Base-by-base conservation (phyloP, 352 stramenopile genomes). In the Thalassiosira livingstoniorum region DNA sequence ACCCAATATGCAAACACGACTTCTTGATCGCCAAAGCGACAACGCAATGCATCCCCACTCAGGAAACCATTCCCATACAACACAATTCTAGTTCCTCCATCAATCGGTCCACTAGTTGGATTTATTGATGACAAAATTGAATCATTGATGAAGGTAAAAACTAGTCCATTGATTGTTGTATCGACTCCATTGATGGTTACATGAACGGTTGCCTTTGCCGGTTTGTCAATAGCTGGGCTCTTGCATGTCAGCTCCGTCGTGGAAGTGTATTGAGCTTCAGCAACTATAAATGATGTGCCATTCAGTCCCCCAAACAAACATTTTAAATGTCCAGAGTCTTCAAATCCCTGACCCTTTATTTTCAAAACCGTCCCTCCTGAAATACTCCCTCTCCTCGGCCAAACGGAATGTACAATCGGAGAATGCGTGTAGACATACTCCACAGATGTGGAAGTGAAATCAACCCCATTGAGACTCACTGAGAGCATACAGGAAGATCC, bases 1-100 rank as follows among this genome's bases (percentile, higher is more conserved):
- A 94, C 78, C 47, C 80, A 94, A 51, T 39, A 69, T 3, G 61
- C 90, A 27, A 37, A 18, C 34, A 75, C 77, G 35, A 57, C 32
- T 34, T 13, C 63, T n/a, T 32, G 64, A n/a, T 63, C 74, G 21
- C 87, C 92, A 74, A 94, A 94, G 39, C 67, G 61, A 51, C 92
- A 95, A n/a, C 65, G 69, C 21, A 53, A 66, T n/a, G 34, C 37
- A 51, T 78, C 65, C 18, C 58, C 65, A 61, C 89, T 83, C 27
- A 84, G 69, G 63, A 94, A 80, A 58, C 57, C 67, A 69, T 15
- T 80, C n/a, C 63, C 81, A 63, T 61, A 35, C 58, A 88, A 72
- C 57, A 7, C 77, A 39, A 88, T 80, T 58, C 55, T 73, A 32
- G 71, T 80, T 37, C 77, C 76, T 62, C 76, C 81, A 64, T 4